Percentiles rank a stretch among this genome's conserved stretches.
Conservation (phyloP, 306 rosid species). For the Gynostemma pentaphyllum region DNA sequence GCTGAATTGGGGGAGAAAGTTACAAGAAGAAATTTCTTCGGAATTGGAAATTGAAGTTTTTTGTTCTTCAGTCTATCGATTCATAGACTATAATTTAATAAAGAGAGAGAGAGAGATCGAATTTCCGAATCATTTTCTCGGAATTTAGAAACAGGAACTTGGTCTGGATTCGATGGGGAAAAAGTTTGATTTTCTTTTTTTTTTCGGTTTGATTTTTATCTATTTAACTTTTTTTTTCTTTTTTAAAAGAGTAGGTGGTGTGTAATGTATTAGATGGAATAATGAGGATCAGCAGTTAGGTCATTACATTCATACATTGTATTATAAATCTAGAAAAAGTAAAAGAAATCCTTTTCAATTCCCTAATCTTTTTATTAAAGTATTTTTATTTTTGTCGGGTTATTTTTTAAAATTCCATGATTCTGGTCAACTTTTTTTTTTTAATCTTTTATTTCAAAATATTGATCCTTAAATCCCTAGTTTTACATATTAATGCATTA, state of each 20-base stretch:
- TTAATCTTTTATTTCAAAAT: neutral
- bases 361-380: neutral
- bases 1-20: neutral
- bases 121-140: constrained; percentile 8
- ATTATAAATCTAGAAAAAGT: neutral
- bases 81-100: constrained; percentile 1
- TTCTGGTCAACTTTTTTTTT: neutral
- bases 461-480: neutral
- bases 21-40: neutral
- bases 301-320: neutral
- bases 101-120: constrained; percentile 3
- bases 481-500: too few species aligned
- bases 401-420: neutral
- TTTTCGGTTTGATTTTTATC: neutral
- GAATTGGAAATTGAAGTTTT: neutral
- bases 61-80: neutral
- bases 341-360: neutral
- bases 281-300: neutral
- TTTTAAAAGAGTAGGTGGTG: neutral
- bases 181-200: neutral
- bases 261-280: neutral
- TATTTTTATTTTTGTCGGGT: neutral
- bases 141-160: neutral
- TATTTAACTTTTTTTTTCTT: neutral
- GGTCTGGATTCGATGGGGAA: constrained; percentile 6